Conservation (phyloP, 2,329 filamentous ascomycete species). For the Cladosporium sp. region DNA sequence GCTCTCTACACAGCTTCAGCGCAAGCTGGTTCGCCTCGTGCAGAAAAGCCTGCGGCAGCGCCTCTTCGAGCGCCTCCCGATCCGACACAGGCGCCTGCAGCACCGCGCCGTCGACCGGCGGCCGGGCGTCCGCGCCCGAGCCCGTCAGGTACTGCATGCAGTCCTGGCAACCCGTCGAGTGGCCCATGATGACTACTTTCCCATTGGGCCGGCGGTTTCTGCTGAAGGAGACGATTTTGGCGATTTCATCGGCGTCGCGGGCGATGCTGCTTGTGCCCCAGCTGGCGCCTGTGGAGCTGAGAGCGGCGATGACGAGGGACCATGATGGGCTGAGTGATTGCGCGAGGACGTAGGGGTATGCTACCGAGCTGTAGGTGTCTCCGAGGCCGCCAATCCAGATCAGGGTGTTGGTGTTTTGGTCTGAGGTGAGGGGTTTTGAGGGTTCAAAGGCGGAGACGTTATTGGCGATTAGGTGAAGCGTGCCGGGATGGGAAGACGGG, state of each 20-base stretch:
- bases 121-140: constrained; percentile 33
- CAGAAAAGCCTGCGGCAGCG: constrained; percentile 41
- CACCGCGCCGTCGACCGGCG: constrained; percentile 64
- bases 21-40: constrained; percentile 40
- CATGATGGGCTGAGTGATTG: constrained; percentile 44
- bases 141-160: constrained; percentile 55
- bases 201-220: constrained; percentile 34
- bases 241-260: constrained; percentile 50
- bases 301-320: constrained; percentile 39
- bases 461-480: constrained; percentile 37
- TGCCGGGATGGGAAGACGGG: constrained; percentile 25
- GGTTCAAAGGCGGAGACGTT: constrained; percentile 43
- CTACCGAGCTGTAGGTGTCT: constrained; percentile 61
- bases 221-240: constrained; percentile 47
- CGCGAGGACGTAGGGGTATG: constrained; percentile 50
- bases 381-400: constrained; percentile 65
- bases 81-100: constrained; percentile 77
- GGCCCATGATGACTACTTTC: constrained; percentile 62
- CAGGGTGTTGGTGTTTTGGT: constrained; percentile 49
- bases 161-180: constrained; percentile 65
- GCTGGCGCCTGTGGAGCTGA: constrained; percentile 46
- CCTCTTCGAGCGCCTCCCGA: constrained; percentile 54
- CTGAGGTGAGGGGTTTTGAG: constrained; percentile 20
- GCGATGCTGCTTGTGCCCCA: constrained; percentile 50
- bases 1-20: constrained; percentile 49